Evolutionary conservation across 768 basidiomycete genomes (phyloP).

Genomic region (Tylopilus balloui): DNA sequence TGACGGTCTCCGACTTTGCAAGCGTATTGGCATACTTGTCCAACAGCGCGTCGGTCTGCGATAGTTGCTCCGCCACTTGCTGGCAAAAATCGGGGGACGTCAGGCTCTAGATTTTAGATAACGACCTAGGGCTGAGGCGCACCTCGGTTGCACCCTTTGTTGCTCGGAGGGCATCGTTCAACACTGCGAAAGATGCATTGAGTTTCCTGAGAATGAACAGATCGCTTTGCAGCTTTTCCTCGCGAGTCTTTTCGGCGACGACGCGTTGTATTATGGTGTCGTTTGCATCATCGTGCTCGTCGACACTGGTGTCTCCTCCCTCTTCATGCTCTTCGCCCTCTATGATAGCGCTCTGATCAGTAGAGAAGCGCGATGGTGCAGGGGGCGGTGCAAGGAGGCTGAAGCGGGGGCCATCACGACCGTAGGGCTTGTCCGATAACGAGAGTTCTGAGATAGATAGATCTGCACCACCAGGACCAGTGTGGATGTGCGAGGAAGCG

Average conservation of each 20-base stretch:
- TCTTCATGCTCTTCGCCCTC: slow-evolving; percentile 25
- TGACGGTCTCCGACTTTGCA: slow-evolving; percentile 62
- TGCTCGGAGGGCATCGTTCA: slow-evolving; percentile 62
- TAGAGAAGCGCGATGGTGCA: slow-evolving; percentile 10
- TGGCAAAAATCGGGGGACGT: slow-evolving; percentile 21
- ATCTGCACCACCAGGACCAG: slow-evolving; percentile 45
- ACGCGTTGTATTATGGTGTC: slow-evolving; percentile 23
- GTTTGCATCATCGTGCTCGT: slow-evolving; percentile 17
- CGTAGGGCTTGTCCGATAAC: slow-evolving; percentile 32
- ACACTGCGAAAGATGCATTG: slow-evolving; percentile 62
- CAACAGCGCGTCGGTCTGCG: slow-evolving; percentile 67
- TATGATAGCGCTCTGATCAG: slow-evolving; percentile 24
- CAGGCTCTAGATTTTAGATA: not conserved
- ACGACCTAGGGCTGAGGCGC: slow-evolving; percentile 13
- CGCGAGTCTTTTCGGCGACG: slow-evolving; percentile 39
- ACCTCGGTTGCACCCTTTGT: slow-evolving; percentile 71
- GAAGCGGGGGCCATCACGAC: slow-evolving; percentile 31
- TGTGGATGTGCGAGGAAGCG: slow-evolving; percentile 30
- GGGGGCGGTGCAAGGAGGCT: slow-evolving; percentile 31
- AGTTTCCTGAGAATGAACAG: slow-evolving; percentile 68
- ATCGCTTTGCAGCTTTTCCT: slow-evolving; percentile 74
- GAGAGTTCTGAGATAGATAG: slow-evolving; percentile 57
- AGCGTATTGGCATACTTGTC: slow-evolving; percentile 72
- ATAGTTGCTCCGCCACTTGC: slow-evolving; percentile 64
- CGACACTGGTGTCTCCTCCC: slow-evolving; percentile 3